phyloP scores from a whole-genome alignment of 176 grass and related monocot species.

The Paspalum vaginatum region DNA sequence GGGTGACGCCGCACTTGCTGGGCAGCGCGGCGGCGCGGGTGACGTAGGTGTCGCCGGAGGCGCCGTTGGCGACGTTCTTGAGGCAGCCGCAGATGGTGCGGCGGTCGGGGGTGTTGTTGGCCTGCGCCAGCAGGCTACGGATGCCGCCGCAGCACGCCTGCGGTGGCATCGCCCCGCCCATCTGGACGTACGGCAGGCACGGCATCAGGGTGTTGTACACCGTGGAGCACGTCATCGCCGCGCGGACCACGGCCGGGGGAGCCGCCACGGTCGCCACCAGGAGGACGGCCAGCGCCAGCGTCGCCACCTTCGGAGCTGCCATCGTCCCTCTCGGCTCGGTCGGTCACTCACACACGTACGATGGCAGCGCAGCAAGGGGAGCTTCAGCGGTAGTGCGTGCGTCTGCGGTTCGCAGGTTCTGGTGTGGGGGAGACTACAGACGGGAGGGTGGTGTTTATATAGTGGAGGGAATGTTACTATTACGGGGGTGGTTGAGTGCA shows the following conservation, averaged over 20 bases:
- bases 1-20: slow-evolving; percentile 45
- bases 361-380: no score
- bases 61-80: slow-evolving; percentile 58
- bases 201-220: slow-evolving; percentile 68
- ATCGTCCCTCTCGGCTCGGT: not conserved
- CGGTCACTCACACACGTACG: not conserved
- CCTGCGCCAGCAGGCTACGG: slow-evolving; percentile 30
- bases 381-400: not conserved
- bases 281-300: slow-evolving; percentile 36
- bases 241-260: slow-evolving; percentile 13
- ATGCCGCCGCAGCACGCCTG: slow-evolving; percentile 55
- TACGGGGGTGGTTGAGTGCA: slow-evolving; percentile 36
- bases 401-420: not conserved
- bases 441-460: slow-evolving; percentile 34
- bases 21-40: slow-evolving; percentile 50
- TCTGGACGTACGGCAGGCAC: slow-evolving; percentile 54
- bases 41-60: slow-evolving; percentile 25
- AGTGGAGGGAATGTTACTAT: not conserved
- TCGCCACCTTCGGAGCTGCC: slow-evolving; percentile 4
- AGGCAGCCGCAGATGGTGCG: slow-evolving; percentile 61
- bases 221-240: slow-evolving; percentile 37
- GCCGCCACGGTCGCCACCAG: slow-evolving; percentile 20
- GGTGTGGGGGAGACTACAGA: no score
- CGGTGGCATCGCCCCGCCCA: slow-evolving; percentile 31
- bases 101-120: slow-evolving; percentile 52